These are phyloP conservation scores for Tylopilus sp. DNA, from an alignment of 768 basidiomycete genomes.

Conservation along the genomic window DNA sequence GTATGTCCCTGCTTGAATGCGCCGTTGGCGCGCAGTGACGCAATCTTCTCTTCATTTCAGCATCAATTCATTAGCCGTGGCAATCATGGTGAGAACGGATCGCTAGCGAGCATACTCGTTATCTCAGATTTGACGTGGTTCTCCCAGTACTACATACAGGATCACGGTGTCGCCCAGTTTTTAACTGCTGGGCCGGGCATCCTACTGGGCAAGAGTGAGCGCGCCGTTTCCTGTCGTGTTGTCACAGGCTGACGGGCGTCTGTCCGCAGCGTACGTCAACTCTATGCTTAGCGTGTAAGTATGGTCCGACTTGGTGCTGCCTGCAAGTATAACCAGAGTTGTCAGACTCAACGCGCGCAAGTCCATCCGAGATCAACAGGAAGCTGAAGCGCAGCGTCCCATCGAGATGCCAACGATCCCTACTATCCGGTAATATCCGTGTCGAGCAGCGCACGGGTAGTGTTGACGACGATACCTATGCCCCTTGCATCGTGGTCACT, in stretches of 20 bases:
- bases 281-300: slow-evolving; percentile 27
- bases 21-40: neutral
- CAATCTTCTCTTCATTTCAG: neutral
- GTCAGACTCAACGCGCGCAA: slow-evolving; percentile 16
- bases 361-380: slow-evolving; percentile 16
- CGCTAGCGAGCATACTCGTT: neutral
- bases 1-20: neutral
- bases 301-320: neutral
- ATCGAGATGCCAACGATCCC: slow-evolving; percentile 21
- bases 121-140: neutral
- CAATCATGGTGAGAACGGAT: slow-evolving; percentile 7
- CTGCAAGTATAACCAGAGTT: neutral
- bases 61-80: slow-evolving; percentile 9
- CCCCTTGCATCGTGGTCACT: neutral
- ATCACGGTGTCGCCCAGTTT: neutral
- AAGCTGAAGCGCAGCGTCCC: neutral
- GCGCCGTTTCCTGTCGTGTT: neutral
- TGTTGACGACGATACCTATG: neutral
- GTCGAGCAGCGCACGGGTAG: no score
- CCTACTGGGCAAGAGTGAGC: slow-evolving; percentile 19
- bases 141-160: slow-evolving; percentile 18
- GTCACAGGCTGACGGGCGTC: neutral
- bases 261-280: slow-evolving; percentile 17
- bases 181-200: slow-evolving; percentile 9
- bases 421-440: slow-evolving; percentile 5